Base-by-base conservation (phyloP, 2,329 filamentous ascomycete species). In the Hysterium pulicare region DNA sequence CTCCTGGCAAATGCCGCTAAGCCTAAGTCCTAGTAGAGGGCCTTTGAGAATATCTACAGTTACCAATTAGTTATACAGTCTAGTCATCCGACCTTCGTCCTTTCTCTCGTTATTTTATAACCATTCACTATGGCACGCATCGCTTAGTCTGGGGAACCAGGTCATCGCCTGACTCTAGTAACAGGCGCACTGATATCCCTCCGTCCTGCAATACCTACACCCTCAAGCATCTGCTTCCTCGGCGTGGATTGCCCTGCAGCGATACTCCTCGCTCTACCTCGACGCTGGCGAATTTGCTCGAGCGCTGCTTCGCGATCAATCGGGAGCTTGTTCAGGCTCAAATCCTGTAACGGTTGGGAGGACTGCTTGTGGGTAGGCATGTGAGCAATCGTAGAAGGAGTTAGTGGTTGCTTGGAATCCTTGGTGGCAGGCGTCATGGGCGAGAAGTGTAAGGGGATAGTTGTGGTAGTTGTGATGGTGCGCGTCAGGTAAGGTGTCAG, bases 241-340 rank as follows among this genome's bases (percentile, higher is more conserved):
- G 81, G 81, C 31, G 83, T 85, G 46, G 76, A 70, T 5, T 79
- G 76, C 2, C 79, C 81, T 40, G 81, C 75, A 4, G 82, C 81
- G 44, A 84, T 78, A 61, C 83, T 87, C 52, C 81, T 76, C 43
- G 86, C 84, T 34, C 87, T 73, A 5, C 84, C 85, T 40, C 87
- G 72, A 21, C 87, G 75, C 67, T 87, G 83, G 40, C 82, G 77
- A 51, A 91, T 90, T 61, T 84, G 81, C 42, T 84, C 84, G 13
- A 91, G 75, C 3, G 86, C 86, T 64, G 89, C 76, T 62, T 89
- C 87, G 41, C 87, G 76, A 41, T 75, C 72, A 42, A 76, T 55
- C 13, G 59, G 62, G 9, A 64, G 53, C 35, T 59, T 59, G 46
- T 65, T 68, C 45, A 62, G 37, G 2, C 50, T 53, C 23, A 65